Evolutionary conservation across 495 filamentous ascomycete species (phyloP), one percentile per base, ranked within the genome.

Genomic region (Parachaetomium inaequale): DNA sequence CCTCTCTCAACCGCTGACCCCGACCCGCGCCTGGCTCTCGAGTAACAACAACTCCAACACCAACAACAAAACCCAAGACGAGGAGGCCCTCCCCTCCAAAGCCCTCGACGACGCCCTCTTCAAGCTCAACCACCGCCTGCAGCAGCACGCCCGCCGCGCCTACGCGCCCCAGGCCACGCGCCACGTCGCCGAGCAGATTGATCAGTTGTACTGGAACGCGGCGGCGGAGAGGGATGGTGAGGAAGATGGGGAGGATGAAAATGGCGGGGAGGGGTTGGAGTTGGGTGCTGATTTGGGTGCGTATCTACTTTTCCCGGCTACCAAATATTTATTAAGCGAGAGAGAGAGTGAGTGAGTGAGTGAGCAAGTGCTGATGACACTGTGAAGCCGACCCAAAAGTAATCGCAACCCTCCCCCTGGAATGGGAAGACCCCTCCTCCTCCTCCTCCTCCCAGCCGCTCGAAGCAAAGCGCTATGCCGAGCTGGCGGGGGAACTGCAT

Each of bases 131-230:
- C 76, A 82, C 46, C 75, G 77, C 25, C 76, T 91, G 40, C 84
- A 82, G 57, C 86, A 88, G 62, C 91, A 95, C 72, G 81, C 82
- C 62, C 86, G 84, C 32, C 78, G 86, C 36, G 86, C 85, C 17
- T 93, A 93, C 74, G 83, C 86, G 14, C 83, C 87, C 0, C 89
- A 93, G 66, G 85, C 88, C 0, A 84, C 86, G 59, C 84, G 90
- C 38, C 88, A 92, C 75, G 83, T 95, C 43, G 91, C 89, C 25
- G 88, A 92, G 73, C 90, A 95, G 78, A 86, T 95, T 46, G 85
- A 92, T 66, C 76, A 74, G 55, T 73, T 93, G 55, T 94, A 93
- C 68, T 86, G 85, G 68, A 80, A 82, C 42, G 75, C 72, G 2
- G 78, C 80, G 28, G 76, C 74, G 49, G 72, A 55, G 74, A 55